Base-by-base conservation (phyloP, 352 stramenopile genomes). In the Pythium inflatum region DNA sequence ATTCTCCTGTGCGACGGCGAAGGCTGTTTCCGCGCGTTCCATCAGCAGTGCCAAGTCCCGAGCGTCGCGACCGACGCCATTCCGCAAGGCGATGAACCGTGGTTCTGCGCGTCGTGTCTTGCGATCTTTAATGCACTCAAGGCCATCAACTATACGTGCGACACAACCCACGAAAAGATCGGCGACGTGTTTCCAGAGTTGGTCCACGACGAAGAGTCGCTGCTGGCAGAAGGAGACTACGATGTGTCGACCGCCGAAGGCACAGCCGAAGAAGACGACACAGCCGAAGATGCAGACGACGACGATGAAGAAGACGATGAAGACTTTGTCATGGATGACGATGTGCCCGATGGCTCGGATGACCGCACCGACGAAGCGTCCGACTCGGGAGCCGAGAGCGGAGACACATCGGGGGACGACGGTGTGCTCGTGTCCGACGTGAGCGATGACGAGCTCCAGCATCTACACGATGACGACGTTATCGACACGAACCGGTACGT, bases 31-130 rank as follows among this genome's bases (percentile, higher is more conserved):
- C 87, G 88, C 28, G 88, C 85, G 14, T 96, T 94, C 59, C 88
- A 96, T 48, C 88, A 96, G 48, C 69, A 79, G 31, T 96, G 88
- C 54, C 86, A 94, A 67, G 78, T 75, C 0, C 88, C 88, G 12
- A 53, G 76, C 24, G 69, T 96, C 0, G 24, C 74, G 30, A 93
- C 88, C 7, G 63, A 74, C 22, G 81, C 85, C 2, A 91, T 96
- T 24, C 88, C 88, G 1, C 63, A 66, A 25, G 88, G 85, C 3
- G 77, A 83, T 2, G 85, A 90, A 28, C 76, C 78, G 68, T 96
- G 88, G 88, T 96, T 90, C 75, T 96, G 88, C 68, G 70, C 89
- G 46, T 79, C 90, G 14, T 96, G 88, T 73, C 69, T 89, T 27
- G 75, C 87, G 7, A 49, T 91, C 14, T 96, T 94, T 62, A 85